Evolutionary conservation across 805 yeast species (phyloP).

Genomic region (Candida cerambycidarum): DNA sequence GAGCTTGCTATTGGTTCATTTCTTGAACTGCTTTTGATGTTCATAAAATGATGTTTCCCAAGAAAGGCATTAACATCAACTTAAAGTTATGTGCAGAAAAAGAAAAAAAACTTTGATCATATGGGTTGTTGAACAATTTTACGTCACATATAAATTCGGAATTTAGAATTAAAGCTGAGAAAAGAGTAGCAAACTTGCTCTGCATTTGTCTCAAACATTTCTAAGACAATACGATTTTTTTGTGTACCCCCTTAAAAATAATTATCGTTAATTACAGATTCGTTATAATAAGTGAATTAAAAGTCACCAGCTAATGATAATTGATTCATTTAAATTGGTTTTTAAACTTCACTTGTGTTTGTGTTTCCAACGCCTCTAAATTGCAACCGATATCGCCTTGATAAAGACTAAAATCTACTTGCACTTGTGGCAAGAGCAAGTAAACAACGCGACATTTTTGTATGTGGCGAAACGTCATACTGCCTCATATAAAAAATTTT

Average conservation of each 20-base stretch:
- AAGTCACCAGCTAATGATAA: too few species aligned
- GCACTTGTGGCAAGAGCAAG: conserved; percentile 5
- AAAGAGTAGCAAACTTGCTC: conserved; percentile 1
- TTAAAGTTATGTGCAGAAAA: background rate
- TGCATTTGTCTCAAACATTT: conserved; percentile 5
- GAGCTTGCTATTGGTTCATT: too few species aligned
- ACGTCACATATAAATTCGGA: background rate
- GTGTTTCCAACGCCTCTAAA: too few species aligned
- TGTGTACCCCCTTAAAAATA: background rate
- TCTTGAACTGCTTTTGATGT: background rate
- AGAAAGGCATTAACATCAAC: background rate
- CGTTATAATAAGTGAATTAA: too few species aligned
- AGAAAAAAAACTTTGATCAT: background rate
- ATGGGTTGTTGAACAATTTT: background rate
- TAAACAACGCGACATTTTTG: conserved; percentile 4
- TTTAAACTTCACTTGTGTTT: too few species aligned
- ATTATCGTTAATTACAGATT: too few species aligned
- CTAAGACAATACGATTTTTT: conserved; percentile 3
- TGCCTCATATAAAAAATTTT: background rate
- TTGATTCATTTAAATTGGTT: too few species aligned
- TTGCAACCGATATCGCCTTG: too few species aligned
- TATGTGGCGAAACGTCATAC: conserved; percentile 7
- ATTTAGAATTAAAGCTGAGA: too few species aligned
- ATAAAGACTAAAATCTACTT: background rate
- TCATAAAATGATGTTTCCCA: background rate